Base-by-base conservation (phyloP, 345 rosid species). In the Brassica incana region DNA sequence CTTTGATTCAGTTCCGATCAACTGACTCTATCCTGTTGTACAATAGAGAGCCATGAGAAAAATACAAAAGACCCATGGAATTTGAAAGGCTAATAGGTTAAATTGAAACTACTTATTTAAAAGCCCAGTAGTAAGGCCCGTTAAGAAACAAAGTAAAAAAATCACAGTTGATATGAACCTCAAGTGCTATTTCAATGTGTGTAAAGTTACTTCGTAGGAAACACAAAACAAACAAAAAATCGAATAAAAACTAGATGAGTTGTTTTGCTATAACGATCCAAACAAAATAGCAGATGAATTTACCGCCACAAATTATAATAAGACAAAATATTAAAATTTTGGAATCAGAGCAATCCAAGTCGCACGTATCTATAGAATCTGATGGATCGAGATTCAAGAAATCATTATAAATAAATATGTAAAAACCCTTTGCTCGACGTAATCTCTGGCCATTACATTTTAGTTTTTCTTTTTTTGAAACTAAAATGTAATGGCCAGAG, bases 401-500 rank as follows among this genome's bases (percentile, higher is more conserved):
- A 78, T 66, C 36, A 58, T 43, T 40, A 23, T 16, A 56, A 36
- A 65, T 5, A 65, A 66, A 58, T 59, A 72, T 4, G 33, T 14
- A 73, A 43, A 63, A 72, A 78, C 68, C 82, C 73, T 78, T 72
- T 36, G 56, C 69, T 78, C 77, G 38, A 78, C 82, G 82, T 73
- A 72, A 78, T 67, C 68, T 67, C 73, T 78, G 73, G 73, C 69
- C 73, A 66, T 72, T 45, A 1, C 16, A 72, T 18, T 18, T 18
- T 18, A 18, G 18, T 18, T 18, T 18, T 18, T 18, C 18, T 18
- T 18, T 18, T 18, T 18, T 18, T 18, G 18, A 18, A 18, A 18
- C 18, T 18, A 18, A 18, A 18, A 18, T 18, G 18, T 18, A 18
- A 18, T 18, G 18, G 18, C 18, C 18, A 18, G 18, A 18, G 18